Evolutionary conservation across 306 rosid genomes (phyloP), one percentile per base, ranked within the genome.

Genomic region (Lagenaria siceraria): DNA sequence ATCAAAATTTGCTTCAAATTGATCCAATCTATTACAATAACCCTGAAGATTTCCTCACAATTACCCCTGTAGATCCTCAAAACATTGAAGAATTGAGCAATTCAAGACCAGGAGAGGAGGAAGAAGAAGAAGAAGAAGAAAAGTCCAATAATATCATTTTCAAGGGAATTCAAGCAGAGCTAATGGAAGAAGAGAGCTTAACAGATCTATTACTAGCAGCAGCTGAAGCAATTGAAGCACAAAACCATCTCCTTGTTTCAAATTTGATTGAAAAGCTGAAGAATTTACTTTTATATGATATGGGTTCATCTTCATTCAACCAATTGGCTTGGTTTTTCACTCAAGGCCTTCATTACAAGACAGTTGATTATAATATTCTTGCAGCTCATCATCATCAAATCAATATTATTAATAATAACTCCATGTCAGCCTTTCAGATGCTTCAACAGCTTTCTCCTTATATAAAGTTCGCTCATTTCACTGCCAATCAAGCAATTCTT

Each of bases 181-280:
- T 86, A 75, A 90, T 86, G 92, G 87, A 88, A 79, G 89, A 87
- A 52, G 83, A 82, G 11, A 82, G 92, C 60, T 78, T 90, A 70
- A 82, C 61, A 55, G 90, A 90, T 86, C 89, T 90, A n/a, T 78
- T 90, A 76, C 56, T 88, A 79, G 78, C 79, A 63, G 92, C 87
- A 80, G 96, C 96, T 77, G 90, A 90, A 81, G 96, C 96, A 58
- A 86, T 88, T 80, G 89, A 88, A 82, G 83, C 88, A 49, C 87
- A 82, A 55, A 88, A 90, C 62, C 81, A 80, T 77, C 9, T 40
- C 33, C 80, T 88, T 33, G 89, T 85, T 81, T 83, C 80, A 10
- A 75, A 74, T 10, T 83, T 77, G 61, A 81, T 88, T 14, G 71
- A 80, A 65, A 85, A 83, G 81, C 88, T 90, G 2, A 79, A 81